These are phyloP conservation scores for Gorgonomyces haynaldii DNA, from an alignment of 192 early-diverging fungal species.

Conservation along the genomic window DNA sequence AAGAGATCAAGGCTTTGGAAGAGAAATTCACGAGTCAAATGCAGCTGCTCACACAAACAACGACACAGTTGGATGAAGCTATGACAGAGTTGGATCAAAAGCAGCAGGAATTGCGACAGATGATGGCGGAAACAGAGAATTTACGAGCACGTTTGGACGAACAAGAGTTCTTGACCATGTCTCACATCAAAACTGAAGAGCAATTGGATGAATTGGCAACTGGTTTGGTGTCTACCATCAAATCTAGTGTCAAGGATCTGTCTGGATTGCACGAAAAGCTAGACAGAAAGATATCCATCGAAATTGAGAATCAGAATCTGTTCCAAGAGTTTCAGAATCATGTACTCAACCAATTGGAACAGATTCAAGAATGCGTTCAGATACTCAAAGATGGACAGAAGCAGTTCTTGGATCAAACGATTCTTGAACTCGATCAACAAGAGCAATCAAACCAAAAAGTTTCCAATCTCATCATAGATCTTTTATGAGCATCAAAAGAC, in stretches of 20 bases:
- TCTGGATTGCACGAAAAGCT: slow-evolving; percentile 33
- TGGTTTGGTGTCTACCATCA: slow-evolving; percentile 22
- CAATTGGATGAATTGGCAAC: slow-evolving; percentile 22
- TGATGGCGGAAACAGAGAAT: slow-evolving; percentile 5
- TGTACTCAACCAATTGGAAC: slow-evolving; percentile 15
- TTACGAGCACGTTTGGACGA: slow-evolving; percentile 17
- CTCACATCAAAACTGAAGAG: slow-evolving; percentile 26
- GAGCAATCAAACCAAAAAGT: background rate
- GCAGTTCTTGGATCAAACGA: background rate
- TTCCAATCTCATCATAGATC: background rate
- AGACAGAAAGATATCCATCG: slow-evolving; percentile 26
- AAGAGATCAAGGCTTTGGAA: slow-evolving; percentile 18
- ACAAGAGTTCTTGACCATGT: slow-evolving; percentile 23
- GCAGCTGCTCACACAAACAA: slow-evolving; percentile 19
- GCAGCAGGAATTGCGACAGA: slow-evolving; percentile 15
- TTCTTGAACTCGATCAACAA: background rate
- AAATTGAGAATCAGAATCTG: slow-evolving; percentile 19
- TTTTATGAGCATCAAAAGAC: background rate
- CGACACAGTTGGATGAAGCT: slow-evolving; percentile 13
- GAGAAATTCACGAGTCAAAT: slow-evolving; percentile 19
- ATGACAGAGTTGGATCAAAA: slow-evolving; percentile 18
- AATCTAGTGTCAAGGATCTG: slow-evolving; percentile 26
- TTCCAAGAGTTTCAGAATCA: slow-evolving; percentile 32
- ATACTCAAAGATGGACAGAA: background rate
- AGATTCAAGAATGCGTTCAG: background rate